Conservation (phyloP, 177 flowering plant genomes). For the Tripterygium wilfordii region DNA sequence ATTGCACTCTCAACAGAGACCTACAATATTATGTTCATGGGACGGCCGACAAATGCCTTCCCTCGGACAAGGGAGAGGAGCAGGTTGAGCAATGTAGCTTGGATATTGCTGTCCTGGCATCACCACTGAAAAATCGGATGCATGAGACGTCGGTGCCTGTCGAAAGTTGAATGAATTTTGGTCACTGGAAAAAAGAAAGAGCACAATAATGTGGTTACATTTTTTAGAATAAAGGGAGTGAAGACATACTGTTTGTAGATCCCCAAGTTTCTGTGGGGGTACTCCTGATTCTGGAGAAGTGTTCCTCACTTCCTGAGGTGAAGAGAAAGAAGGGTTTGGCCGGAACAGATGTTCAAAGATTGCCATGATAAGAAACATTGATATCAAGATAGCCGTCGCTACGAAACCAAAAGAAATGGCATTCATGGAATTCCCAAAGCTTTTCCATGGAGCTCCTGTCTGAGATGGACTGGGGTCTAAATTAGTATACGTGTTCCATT, state of each 20-base stretch:
- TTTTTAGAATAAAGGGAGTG: not conserved
- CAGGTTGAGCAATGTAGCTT: constrained; percentile 82
- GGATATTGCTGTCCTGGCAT: constrained; percentile 86
- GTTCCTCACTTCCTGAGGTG: constrained; percentile 17
- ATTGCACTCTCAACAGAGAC: no score
- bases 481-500: constrained; percentile 51
- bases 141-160: constrained; percentile 43
- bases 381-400: constrained; percentile 82
- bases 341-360: constrained; percentile 74
- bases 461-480: constrained; percentile 37
- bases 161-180: not conserved
- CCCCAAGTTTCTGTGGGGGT: constrained; percentile 31
- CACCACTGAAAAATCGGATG: constrained; percentile 66
- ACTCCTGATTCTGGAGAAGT: constrained; percentile 29
- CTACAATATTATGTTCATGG: constrained; percentile 35
- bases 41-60: constrained; percentile 68
- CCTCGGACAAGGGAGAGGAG: constrained; percentile 75
- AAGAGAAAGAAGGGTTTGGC: constrained; percentile 40
- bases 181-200: not conserved
- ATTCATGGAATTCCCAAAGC: constrained; percentile 52
- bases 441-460: constrained; percentile 45
- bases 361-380: constrained; percentile 89
- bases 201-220: not conserved
- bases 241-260: constrained; percentile 35
- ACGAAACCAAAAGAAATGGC: constrained; percentile 87